Evolutionary conservation across 1,284 basidiomycete genomes (phyloP).

Genomic region (Sutorius eximius): DNA sequence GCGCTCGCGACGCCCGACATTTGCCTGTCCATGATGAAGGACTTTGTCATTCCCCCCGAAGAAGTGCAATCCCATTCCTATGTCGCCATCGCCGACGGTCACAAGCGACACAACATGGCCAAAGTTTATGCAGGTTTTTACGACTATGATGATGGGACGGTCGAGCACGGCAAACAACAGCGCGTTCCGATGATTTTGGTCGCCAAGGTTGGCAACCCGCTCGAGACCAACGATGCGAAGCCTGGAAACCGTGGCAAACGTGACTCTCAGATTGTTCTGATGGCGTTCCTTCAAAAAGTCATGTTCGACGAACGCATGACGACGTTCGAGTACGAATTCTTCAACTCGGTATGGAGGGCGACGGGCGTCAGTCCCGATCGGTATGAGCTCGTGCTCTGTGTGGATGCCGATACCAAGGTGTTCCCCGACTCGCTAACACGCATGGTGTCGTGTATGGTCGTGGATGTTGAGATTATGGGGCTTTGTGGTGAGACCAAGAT

Average conservation of each 20-base stretch:
- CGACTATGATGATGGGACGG: constrained; percentile 89
- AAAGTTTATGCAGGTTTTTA: constrained; percentile 99
- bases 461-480: constrained; percentile 98
- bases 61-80: constrained; percentile 96
- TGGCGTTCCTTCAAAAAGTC: constrained; percentile 97
- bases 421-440: constrained; percentile 92
- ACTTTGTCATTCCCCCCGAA: constrained; percentile 78
- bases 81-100: constrained; percentile 97
- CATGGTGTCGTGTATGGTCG: constrained; percentile 93
- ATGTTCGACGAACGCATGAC: constrained; percentile 99
- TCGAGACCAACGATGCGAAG: constrained; percentile 86
- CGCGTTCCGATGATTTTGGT: constrained; percentile 94
- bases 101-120: constrained; percentile 99
- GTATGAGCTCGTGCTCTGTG: constrained; percentile 95
- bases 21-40: constrained; percentile 96
- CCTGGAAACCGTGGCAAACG: constrained; percentile 99
- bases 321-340: constrained; percentile 98
- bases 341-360: constrained; percentile 94
- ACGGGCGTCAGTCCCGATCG: constrained; percentile 96
- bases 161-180: constrained; percentile 94
- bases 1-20: constrained; percentile 91
- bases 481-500: constrained; percentile 99
- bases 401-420: constrained; percentile 98
- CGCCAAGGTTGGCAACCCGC: constrained; percentile 91
- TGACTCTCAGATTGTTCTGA: constrained; percentile 96